Conservation (phyloP, 257 asterid genomes). For the Solanum dulcamara region DNA sequence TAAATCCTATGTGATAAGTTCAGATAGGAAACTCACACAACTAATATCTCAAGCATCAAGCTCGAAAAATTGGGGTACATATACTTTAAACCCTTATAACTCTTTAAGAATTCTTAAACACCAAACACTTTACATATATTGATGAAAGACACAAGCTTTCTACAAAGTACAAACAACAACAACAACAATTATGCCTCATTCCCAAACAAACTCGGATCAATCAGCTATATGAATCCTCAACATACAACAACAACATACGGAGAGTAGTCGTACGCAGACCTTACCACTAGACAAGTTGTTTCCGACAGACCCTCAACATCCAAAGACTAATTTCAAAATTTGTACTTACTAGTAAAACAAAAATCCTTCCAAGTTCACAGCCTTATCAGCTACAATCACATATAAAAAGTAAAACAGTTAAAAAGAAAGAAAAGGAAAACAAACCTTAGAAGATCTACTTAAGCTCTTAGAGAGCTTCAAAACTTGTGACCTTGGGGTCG, state of each 20-base stretch:
- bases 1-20: neutral
- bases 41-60: no score
- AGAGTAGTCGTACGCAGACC: no score
- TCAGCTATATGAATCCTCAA: neutral
- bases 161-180: neutral
- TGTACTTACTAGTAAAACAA: neutral
- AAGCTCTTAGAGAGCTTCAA: conserved; percentile 69
- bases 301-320: neutral
- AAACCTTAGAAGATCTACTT: conserved; percentile 85
- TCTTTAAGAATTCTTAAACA: neutral
- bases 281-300: no score
- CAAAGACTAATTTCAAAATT: neutral
- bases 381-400: neutral
- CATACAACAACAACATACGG: no score
- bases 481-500: conserved; percentile 40
- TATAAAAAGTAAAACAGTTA: neutral
- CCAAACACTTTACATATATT: neutral
- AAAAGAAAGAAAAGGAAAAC: neutral
- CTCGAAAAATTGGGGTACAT: neutral
- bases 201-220: neutral
- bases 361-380: neutral
- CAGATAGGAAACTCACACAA: neutral
- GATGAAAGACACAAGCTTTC: neutral
- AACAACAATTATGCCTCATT: neutral
- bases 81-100: neutral